Percentiles rank a stretch among this genome's conserved stretches.
Conservation (phyloP, 2,329 filamentous ascomycete species). For the Neofusicoccum sp. region DNA sequence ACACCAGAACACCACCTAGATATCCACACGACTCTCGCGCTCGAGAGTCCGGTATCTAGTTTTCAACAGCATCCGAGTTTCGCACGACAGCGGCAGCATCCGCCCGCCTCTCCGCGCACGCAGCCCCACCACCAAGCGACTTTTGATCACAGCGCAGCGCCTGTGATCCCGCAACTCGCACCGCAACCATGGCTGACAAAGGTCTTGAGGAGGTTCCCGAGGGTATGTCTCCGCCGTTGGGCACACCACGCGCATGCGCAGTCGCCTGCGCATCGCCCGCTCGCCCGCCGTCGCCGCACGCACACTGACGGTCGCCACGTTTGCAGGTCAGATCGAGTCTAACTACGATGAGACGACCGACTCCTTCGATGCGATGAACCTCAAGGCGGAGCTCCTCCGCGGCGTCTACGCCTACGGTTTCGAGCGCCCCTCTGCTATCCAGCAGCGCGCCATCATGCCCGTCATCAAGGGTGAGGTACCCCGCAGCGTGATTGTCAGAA, state of each 20-base stretch:
- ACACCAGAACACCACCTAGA: constrained; percentile 35
- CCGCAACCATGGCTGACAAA: constrained; percentile 98
- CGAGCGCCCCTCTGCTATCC: constrained; percentile 98
- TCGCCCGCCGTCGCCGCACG: neutral
- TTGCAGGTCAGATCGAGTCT: constrained; percentile 94
- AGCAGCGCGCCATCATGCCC: constrained; percentile 99
- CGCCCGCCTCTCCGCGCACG: constrained; percentile 40
- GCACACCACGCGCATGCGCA: neutral
- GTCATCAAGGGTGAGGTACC: constrained; percentile 88
- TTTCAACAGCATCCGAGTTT: constrained; percentile 29
- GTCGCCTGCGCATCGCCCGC: neutral
- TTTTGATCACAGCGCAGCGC: constrained; percentile 53
- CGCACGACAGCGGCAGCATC: constrained; percentile 37
- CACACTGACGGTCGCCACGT: constrained; percentile 26
- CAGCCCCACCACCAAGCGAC: constrained; percentile 35
- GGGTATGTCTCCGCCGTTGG: constrained; percentile 60
- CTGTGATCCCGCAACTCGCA: constrained; percentile 60
- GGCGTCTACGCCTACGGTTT: constrained; percentile 99
- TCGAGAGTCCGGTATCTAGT: constrained; percentile 50
- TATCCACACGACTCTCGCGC: constrained; percentile 44
- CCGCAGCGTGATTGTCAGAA: neutral
- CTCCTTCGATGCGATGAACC: constrained; percentile 97
- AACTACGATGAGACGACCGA: constrained; percentile 99
- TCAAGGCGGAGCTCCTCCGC: constrained; percentile 96
- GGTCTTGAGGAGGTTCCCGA: constrained; percentile 98